Evolutionary conservation across 176 grass and related monocot species (phyloP), one percentile per base, ranked within the genome.

Genomic region (Aegilops longissima): DNA sequence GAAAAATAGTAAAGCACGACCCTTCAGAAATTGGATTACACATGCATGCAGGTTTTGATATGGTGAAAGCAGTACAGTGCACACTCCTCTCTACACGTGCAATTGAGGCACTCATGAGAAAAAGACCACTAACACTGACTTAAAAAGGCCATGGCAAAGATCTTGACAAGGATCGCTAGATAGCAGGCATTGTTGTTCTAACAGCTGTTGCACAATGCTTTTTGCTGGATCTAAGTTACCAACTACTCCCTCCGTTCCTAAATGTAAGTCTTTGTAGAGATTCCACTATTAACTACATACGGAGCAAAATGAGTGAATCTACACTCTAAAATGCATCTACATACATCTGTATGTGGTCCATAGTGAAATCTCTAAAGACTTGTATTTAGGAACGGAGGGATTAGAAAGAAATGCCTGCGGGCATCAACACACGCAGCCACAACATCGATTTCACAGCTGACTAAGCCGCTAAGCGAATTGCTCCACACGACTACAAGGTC

Each of bases 201-300:
- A 79, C 44, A 47, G n/a, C 21, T 42, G 24, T 0, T 7, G 42
- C 12, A 27, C 18, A 1, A 21, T 7, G 40, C 12, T 70, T 31
- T 65, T 24, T 5, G 40, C 14, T 82, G 63, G 78, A 90, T 90
- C 88, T 16, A 82, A 34, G 14, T 67, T 24, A 58, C 35, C 33
- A 59, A 81, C 25, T 25, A n/a, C n/a, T n/a, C n/a, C n/a, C n/a
- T n/a, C n/a, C n/a, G n/a, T n/a, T n/a, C n/a, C n/a, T n/a, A n/a
- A n/a, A n/a, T n/a, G n/a, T n/a, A n/a, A n/a, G n/a, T n/a, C n/a
- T n/a, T n/a, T n/a, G n/a, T n/a, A n/a, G n/a, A n/a, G n/a, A n/a
- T n/a, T n/a, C n/a, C n/a, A n/a, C n/a, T n/a, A n/a, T n/a, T n/a
- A n/a, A n/a, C n/a, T n/a, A n/a, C n/a, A n/a, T n/a, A n/a, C n/a